Percentiles rank a stretch among this genome's conserved stretches.
Conservation (phyloP, 1,284 basidiomycete genomes). For the Trametes hirsuta region DNA sequence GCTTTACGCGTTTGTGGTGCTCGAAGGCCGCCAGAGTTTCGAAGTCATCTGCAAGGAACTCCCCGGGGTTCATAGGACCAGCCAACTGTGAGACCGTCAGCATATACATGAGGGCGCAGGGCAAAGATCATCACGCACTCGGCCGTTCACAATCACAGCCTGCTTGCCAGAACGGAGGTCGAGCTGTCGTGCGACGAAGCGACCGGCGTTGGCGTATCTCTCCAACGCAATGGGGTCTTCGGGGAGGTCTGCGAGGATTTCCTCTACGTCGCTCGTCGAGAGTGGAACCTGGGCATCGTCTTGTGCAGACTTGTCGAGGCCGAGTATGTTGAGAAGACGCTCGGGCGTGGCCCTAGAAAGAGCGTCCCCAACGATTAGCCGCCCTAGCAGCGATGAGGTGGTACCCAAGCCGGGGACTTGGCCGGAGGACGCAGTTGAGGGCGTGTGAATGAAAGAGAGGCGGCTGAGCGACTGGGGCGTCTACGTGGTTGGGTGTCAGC, state of each 20-base stretch:
- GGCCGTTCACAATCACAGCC: constrained; percentile 79
- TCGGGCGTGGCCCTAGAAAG: constrained; percentile 44
- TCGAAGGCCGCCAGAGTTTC: constrained; percentile 73
- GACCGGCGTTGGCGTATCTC: constrained; percentile 46
- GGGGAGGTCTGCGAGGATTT: not conserved
- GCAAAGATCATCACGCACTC: constrained; percentile 51
- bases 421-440: constrained; percentile 30
- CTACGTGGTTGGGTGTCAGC: constrained; percentile 35
- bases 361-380: constrained; percentile 44
- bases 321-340: constrained; percentile 45
- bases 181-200: constrained; percentile 53
- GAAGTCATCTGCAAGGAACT: constrained; percentile 73
- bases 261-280: not conserved
- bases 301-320: constrained; percentile 23
- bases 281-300: constrained; percentile 35
- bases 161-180: constrained; percentile 59
- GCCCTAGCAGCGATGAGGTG: constrained; percentile 48
- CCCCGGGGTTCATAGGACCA: constrained; percentile 58
- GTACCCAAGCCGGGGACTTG: constrained; percentile 21
- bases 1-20: constrained; percentile 64
- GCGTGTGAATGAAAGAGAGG: constrained; percentile 70
- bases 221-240: constrained; percentile 34
- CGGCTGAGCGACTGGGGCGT: constrained; percentile 48
- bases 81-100: constrained; percentile 50
- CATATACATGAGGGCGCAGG: not conserved